Conservation (phyloP, 2,329 filamentous ascomycete species). For the Cladosporium cucumerinum region DNA sequence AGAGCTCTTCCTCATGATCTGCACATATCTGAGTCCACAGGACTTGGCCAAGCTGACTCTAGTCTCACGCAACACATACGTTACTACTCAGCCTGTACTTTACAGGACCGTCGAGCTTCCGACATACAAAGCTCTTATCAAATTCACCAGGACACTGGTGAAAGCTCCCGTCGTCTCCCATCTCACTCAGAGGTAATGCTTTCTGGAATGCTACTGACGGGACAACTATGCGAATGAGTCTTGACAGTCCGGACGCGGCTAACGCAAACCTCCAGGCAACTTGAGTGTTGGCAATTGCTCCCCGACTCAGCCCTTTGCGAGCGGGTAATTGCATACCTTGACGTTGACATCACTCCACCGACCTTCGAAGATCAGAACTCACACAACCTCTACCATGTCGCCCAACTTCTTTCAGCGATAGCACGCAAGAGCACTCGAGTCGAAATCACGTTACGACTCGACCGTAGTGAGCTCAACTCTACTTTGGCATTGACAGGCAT, state of each 20-base stretch:
- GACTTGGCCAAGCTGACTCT: conserved; percentile 20
- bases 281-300: neutral
- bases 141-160: conserved; percentile 20
- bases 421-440: neutral
- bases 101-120: conserved; percentile 20
- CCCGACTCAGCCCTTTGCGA: neutral
- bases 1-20: conserved; percentile 26
- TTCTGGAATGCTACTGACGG: neutral
- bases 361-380: neutral
- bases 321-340: neutral
- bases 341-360: neutral
- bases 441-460: neutral
- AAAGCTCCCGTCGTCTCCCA: conserved; percentile 20
- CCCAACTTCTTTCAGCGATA: neutral
- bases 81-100: conserved; percentile 23
- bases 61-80: conserved; percentile 22
- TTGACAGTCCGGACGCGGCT: neutral
- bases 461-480: neutral
- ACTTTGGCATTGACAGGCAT: neutral
- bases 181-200: conserved; percentile 13
- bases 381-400: conserved; percentile 10
- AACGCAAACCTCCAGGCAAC: neutral
- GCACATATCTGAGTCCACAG: conserved; percentile 17
- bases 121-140: conserved; percentile 16
- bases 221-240: neutral